phyloP scores from a whole-genome alignment of 169 alveolate species.

The Plasmodium vivax region DNA sequence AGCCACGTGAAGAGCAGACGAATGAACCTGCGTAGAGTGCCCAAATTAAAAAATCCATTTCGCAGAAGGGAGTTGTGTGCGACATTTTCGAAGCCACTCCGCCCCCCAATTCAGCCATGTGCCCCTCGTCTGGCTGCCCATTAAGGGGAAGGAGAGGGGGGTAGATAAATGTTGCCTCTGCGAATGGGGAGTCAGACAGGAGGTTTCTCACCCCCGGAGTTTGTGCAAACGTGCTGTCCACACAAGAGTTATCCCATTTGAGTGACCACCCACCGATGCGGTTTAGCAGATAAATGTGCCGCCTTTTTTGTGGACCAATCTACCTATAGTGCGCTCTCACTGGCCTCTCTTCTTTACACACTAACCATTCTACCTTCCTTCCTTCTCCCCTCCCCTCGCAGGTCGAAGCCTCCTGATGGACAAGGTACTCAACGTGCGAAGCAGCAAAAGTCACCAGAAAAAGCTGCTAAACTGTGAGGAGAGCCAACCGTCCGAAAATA shows the following conservation, averaged over 20 bases:
- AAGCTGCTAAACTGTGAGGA: not conserved
- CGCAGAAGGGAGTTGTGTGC: not conserved
- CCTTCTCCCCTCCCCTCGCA: not conserved
- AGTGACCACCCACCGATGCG: not conserved
- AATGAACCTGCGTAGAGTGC: not conserved
- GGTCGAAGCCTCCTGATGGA: slow-evolving; percentile 20
- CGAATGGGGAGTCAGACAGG: not conserved
- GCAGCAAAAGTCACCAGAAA: slow-evolving; percentile 30
- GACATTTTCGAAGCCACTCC: not conserved
- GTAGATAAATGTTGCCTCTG: not conserved
- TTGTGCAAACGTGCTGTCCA: not conserved
- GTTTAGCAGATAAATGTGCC: not conserved
- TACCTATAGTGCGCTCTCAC: not conserved
- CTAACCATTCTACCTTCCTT: not conserved
- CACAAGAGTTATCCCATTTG: not conserved
- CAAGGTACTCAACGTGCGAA: slow-evolving; percentile 14
- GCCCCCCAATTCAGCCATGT: not conserved
- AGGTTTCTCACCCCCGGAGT: not conserved
- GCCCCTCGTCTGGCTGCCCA: no score
- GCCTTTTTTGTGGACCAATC: not conserved
- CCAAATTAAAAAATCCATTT: not conserved
- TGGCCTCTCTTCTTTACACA: not conserved
- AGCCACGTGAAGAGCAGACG: not conserved
- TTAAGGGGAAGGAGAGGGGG: not conserved
- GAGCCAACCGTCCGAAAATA: not conserved